Base-by-base conservation (phyloP, 805 yeast genomes). In the Maudiozyma saulgeensis region DNA sequence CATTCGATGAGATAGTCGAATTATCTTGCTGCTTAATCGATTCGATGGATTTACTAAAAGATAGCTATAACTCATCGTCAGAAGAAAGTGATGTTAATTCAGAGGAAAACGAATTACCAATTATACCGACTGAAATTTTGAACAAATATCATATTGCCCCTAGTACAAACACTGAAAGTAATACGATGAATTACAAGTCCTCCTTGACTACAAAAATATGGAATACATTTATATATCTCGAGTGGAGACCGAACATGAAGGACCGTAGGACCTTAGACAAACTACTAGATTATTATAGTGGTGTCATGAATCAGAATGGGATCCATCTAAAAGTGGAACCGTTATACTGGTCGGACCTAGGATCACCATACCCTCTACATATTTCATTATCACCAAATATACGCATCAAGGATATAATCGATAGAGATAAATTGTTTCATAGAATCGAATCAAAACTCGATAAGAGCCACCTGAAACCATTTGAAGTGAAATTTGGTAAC, bases 321-420 rank as follows among this genome's bases (percentile, higher is more conserved):
- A 23, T 25, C 28, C 45, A 26, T 21, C 42, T 49, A 9, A 44
- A 44, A n/a, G 56, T 62, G 28, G 51, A 58, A 40, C 68, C 69
- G 1, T 41, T 58, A 41, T 58, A 51, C 43, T n/a, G 52, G 8
- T 54, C 59, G 16, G 44, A 56, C 2, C 49, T 64, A 21, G 67
- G 67, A 0, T 52, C 67, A 4, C 64, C 64, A 2, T 19, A 46
- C 13, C 60, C 64, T 1, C 49, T 66, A 31, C 69, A 66, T 43
- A 45, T 66, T 3, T 56, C 69, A 0, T 48, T 66, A 35, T 49
- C 58, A 2, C 48, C 54, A 5, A 54, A 51, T 41, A 21, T 57
- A 13, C 13, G 32, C 6, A 55, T 55, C 45, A 38, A 41, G 4
- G 40, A 43, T 23, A 50, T 48, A 18, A 39, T 21, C 2, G 51